These are phyloP conservation scores for Plasmodium vivax DNA, from an alignment of 169 alveolate genomes.

Conservation along the genomic window DNA sequence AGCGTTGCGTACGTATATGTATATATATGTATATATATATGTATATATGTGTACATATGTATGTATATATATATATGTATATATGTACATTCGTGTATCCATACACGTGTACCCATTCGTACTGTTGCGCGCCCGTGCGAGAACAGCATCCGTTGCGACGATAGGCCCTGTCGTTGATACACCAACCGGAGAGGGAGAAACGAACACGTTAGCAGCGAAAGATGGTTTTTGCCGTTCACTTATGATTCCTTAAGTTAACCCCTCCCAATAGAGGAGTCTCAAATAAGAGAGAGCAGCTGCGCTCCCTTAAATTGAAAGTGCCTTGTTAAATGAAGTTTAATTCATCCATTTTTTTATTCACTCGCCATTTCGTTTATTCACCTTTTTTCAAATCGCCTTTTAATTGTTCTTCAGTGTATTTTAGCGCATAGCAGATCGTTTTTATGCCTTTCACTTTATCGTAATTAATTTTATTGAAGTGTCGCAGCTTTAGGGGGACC, in stretches of 20 bases:
- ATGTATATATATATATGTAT: background rate
- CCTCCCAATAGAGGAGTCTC: background rate
- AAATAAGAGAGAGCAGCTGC: background rate
- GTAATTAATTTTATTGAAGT: background rate
- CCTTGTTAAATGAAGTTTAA: background rate
- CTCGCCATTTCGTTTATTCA: background rate
- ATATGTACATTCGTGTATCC: background rate
- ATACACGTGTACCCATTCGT: background rate
- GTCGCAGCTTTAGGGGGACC: background rate
- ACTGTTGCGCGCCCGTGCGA: background rate
- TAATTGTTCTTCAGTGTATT: background rate
- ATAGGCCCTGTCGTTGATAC: background rate
- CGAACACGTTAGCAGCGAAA: background rate
- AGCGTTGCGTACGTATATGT: background rate
- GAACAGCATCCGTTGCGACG: background rate
- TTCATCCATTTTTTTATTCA: background rate
- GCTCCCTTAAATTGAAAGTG: background rate
- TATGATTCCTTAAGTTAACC: slow-evolving; percentile 7
- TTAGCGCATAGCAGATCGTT: background rate
- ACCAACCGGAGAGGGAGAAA: background rate
- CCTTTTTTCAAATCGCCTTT: background rate
- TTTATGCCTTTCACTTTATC: background rate
- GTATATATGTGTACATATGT: background rate
- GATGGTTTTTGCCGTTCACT: slow-evolving; percentile 5
- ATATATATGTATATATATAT: background rate